Evolutionary conservation across 2,329 filamentous ascomycete species (phyloP), one percentile per base, ranked within the genome.

Genomic region (Fusarium odoratissimum): DNA sequence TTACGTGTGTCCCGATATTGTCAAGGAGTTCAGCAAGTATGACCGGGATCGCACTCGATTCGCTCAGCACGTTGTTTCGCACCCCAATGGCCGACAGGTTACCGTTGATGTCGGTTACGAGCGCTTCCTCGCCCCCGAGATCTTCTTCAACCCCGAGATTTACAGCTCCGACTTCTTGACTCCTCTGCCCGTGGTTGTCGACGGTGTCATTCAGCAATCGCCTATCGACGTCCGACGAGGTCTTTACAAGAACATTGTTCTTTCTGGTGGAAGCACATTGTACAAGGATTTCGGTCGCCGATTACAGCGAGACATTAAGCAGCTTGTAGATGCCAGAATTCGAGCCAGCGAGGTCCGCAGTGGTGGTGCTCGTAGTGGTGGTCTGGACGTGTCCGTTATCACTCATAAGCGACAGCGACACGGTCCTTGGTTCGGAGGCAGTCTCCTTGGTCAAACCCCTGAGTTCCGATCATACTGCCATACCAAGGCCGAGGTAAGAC

Each of bases 101-200:
- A 89, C 87, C 4, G 94, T 99, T 51, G 97, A 99, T 78, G 93
- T 99, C 59, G 96, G 96, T 59, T 99, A 98, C 84, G 96, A 99
- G 83, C 93, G 96, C 38, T 99, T 99, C 88, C 88, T 99, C 67
- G 96, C 96, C 5, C 97, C 97, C 30, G 96, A 99, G 83, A 99
- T 99, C 80, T 99, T 99, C 85, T 99, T 99, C 90, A 99, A 99
- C 84, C 96, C 96, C 35, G 96, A 99, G 85, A 99, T 99, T 79
- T 98, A 98, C 88, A 97, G 94, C 70, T 98, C 95, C 75, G 96
- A 99, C 82, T 99, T 99, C 87, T 86, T 99, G 74, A 99, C 96
- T 17, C 96, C 96, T 19, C 89, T 99, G 13, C 96, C 96, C 30
- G 93, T 90, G 56, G 96, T 99, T 56, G 97, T 99, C 70, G 96